phyloP scores from a whole-genome alignment of 73 alveolate genomes.

The Paramecium biaurelia region DNA sequence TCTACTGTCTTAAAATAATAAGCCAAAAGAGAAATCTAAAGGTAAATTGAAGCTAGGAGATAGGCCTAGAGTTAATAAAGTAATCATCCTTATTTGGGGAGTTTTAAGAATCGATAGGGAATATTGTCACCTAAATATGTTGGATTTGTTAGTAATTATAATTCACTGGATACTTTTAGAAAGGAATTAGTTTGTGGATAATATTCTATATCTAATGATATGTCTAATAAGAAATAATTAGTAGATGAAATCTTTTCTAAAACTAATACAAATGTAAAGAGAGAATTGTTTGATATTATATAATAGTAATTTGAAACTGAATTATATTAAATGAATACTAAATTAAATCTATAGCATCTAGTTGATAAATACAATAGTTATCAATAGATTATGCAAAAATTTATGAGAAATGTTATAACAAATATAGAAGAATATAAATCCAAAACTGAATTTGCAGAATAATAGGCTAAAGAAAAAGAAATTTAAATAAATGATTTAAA shows the following conservation, averaged over 20 bases:
- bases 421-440: background rate
- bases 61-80: background rate
- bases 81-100: background rate
- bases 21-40: background rate
- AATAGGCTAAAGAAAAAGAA: background rate
- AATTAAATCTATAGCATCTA: background rate
- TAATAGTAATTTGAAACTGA: conserved; percentile 21
- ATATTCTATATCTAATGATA: background rate
- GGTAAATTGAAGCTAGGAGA: background rate
- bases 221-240: background rate
- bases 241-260: conserved; percentile 1
- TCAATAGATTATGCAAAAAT: background rate
- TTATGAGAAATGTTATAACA: background rate
- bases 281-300: conserved; percentile 1
- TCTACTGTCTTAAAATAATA: background rate
- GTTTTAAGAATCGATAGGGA: background rate
- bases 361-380: conserved; percentile 9
- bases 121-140: background rate
- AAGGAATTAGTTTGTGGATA: background rate
- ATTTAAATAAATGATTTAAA: background rate
- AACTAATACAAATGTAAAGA: background rate
- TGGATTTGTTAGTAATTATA: conserved; percentile 14
- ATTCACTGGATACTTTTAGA: background rate
- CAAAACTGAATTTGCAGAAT: background rate
- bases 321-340: background rate